Evolutionary conservation across 2,329 filamentous ascomycete species (phyloP).

Genomic region (Saccharata proteae): DNA sequence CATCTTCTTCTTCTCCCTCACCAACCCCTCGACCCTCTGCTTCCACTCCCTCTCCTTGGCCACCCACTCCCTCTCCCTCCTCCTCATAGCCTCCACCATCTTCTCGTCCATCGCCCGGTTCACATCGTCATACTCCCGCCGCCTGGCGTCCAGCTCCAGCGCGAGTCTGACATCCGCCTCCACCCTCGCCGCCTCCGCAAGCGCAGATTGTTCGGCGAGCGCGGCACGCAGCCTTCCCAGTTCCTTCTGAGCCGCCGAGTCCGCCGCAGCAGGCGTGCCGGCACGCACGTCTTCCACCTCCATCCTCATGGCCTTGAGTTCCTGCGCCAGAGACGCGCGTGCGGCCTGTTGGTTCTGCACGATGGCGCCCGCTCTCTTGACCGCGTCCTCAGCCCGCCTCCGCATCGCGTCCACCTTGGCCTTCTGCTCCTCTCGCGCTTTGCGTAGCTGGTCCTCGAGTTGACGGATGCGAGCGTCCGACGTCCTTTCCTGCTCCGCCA

Average conservation of each 20-base stretch:
- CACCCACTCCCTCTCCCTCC: slow-evolving; percentile 6
- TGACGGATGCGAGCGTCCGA: too few relatives aligned
- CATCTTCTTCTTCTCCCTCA: slow-evolving; percentile 19
- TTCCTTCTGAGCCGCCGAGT: neutral
- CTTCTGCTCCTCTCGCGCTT: slow-evolving; percentile 1
- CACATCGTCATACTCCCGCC: slow-evolving; percentile 1
- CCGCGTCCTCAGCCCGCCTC: neutral
- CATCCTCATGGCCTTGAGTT: neutral
- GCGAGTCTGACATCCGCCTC: slow-evolving; percentile 1
- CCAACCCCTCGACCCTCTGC: slow-evolving; percentile 9
- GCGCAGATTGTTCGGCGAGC: neutral
- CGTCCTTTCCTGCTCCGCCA: too few relatives aligned
- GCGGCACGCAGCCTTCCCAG: slow-evolving; percentile 2
- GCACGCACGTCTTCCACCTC: neutral
- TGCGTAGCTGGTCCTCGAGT: too few relatives aligned
- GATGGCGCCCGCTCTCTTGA: neutral
- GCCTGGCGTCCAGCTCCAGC: neutral
- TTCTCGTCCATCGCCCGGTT: slow-evolving; percentile 7
- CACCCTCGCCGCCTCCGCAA: neutral
- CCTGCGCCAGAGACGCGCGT: too few relatives aligned
- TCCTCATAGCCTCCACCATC: slow-evolving; percentile 1
- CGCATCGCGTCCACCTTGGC: slow-evolving; percentile 4
- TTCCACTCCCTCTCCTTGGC: slow-evolving; percentile 7
- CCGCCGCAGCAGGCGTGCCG: neutral
- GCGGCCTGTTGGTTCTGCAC: neutral